phyloP scores from a whole-genome alignment of 345 rosid genomes.

The Salix udensis region DNA sequence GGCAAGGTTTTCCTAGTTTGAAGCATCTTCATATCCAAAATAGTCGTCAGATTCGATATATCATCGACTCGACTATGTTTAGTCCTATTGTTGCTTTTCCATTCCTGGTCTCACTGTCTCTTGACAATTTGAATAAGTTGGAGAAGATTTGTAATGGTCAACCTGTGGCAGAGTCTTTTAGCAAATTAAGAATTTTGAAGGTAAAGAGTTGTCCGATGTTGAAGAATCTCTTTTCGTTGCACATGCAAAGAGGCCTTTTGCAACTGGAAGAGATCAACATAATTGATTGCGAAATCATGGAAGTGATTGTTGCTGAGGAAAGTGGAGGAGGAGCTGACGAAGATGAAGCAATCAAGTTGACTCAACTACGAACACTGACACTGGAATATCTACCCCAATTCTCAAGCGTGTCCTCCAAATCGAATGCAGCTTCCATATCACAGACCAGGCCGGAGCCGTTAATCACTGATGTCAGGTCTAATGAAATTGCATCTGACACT shows the following conservation, averaged over 20 bases:
- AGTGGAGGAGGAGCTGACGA: neutral
- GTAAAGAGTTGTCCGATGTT: conserved; percentile 10
- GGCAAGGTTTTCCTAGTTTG: conserved; percentile 13
- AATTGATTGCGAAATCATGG: neutral
- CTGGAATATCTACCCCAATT: conserved; percentile 1
- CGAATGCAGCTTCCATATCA: neutral
- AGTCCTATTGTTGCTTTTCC: neutral
- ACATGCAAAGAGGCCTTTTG: conserved; percentile 6
- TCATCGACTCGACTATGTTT: neutral
- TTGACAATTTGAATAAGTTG: conserved; percentile 5
- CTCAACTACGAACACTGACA: neutral
- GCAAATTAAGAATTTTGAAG: conserved; percentile 5
- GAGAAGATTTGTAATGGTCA: conserved; percentile 10
- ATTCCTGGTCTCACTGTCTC: conserved; percentile 3
- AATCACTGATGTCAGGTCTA: neutral
- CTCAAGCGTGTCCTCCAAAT: neutral
- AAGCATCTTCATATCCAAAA: conserved; percentile 11
- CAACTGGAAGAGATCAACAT: conserved; percentile 12
- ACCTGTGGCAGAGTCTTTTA: conserved; percentile 2
- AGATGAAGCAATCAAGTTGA: neutral
- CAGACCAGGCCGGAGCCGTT: neutral
- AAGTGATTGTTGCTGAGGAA: conserved; percentile 13
- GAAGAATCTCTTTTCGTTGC: conserved; percentile 16
- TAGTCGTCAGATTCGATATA: neutral
- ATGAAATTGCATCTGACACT: neutral